These are phyloP conservation scores for Wickerhamomyces hampshirensis DNA, from an alignment of 805 yeast genomes.

Conservation along the genomic window DNA sequence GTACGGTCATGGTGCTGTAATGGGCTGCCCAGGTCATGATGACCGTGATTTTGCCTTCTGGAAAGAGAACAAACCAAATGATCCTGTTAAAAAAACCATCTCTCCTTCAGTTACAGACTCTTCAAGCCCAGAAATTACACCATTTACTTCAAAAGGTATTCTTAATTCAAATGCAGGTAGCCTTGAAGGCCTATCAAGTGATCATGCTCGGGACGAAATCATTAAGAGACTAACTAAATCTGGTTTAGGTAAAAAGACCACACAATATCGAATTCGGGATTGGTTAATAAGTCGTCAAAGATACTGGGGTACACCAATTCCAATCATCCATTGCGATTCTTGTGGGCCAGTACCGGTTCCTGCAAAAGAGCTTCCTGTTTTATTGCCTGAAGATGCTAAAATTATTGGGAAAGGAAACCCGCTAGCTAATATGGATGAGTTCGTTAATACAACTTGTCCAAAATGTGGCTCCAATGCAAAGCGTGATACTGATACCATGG, in stretches of 20 bases:
- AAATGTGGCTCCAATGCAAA: slow-evolving; percentile 68
- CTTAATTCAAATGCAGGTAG: slow-evolving; percentile 44
- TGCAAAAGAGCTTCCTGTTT: slow-evolving; percentile 77
- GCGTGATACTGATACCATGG: slow-evolving; percentile 98
- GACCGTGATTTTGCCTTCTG: slow-evolving; percentile 80
- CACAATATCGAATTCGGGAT: slow-evolving; percentile 71
- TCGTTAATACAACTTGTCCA: slow-evolving; percentile 76
- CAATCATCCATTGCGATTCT: slow-evolving; percentile 77
- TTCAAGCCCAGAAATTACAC: slow-evolving; percentile 14
- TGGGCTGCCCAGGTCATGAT: slow-evolving; percentile 98
- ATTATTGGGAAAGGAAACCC: slow-evolving; percentile 59
- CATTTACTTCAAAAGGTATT: slow-evolving; percentile 41
- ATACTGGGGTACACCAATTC: slow-evolving; percentile 99
- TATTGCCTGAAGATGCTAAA: slow-evolving; percentile 57
- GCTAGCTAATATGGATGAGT: slow-evolving; percentile 57
- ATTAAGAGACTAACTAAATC: slow-evolving; percentile 33
- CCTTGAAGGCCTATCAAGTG: slow-evolving; percentile 44
- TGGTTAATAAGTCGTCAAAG: slow-evolving; percentile 95
- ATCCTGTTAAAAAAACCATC: slow-evolving; percentile 14
- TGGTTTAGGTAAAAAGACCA: slow-evolving; percentile 41
- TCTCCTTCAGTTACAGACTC: slow-evolving; percentile 14
- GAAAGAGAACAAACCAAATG: slow-evolving; percentile 51
- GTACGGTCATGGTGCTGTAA: slow-evolving; percentile 91
- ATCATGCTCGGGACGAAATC: slow-evolving; percentile 49
- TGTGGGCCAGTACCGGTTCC: slow-evolving; percentile 96